Evolutionary conservation across 2,329 filamentous ascomycete genomes (phyloP).

Genomic region (Cylindrodendrum hubeiense): DNA sequence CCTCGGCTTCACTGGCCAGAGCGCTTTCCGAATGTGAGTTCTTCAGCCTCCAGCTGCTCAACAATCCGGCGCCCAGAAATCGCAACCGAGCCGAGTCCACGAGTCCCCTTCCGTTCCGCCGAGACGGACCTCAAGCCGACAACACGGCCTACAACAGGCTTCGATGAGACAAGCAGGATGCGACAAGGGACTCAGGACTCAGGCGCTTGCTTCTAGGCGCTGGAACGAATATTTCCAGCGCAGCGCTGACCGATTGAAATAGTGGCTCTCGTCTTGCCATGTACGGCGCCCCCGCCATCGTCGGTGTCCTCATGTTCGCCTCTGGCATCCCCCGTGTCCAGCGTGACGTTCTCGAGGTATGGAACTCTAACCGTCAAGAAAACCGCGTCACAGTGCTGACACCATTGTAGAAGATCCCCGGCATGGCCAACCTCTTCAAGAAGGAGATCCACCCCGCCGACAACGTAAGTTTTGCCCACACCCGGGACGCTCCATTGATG

Average conservation of each 20-base stretch:
- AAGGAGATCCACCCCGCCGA: conserved; percentile 70
- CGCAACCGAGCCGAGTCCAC: conserved; percentile 25
- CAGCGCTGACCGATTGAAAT: conserved; percentile 32
- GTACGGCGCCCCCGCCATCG: conserved; percentile 69
- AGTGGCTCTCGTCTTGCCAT: conserved; percentile 66
- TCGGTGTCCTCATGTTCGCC: conserved; percentile 70
- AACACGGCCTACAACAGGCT: neutral
- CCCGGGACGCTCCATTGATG: neutral
- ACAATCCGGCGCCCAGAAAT: conserved; percentile 8
- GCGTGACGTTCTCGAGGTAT: conserved; percentile 69
- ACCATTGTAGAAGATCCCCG: conserved; percentile 64
- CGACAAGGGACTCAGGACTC: neutral
- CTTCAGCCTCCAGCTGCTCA: neutral
- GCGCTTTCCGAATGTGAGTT: conserved; percentile 65
- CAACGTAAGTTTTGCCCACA: conserved; percentile 64
- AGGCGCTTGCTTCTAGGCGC: neutral
- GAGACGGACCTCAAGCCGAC: conserved; percentile 20
- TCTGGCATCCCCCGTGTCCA: conserved; percentile 73
- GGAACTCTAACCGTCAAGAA: neutral
- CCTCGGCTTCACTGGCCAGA: conserved; percentile 63
- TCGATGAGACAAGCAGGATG: neutral
- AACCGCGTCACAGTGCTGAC: conserved; percentile 36
- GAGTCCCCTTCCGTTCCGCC: conserved; percentile 40
- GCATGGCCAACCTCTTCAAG: conserved; percentile 64
- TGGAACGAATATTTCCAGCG: neutral